Evolutionary conservation across 2,329 filamentous ascomycete species (phyloP).

Genomic region (Beauveria varroae): DNA sequence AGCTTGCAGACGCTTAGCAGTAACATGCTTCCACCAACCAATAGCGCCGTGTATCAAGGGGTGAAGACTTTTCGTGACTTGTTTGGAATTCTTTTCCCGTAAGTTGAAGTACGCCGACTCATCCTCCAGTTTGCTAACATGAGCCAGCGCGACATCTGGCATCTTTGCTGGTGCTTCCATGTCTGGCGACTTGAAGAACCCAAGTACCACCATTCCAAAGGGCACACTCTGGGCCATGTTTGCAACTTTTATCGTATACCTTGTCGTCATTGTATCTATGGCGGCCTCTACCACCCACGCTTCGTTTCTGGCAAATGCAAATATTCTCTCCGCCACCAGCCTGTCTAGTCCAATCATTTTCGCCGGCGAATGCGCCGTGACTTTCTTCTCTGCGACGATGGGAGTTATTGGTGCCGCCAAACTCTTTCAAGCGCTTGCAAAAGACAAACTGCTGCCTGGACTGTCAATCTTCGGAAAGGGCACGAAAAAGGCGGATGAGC

Average conservation of each 20-base stretch:
- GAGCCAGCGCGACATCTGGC: constrained; percentile 39
- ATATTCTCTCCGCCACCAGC: constrained; percentile 76
- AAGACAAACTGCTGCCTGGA: constrained; percentile 72
- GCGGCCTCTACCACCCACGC: constrained; percentile 66
- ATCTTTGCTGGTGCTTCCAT: constrained; percentile 73
- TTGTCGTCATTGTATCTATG: constrained; percentile 70
- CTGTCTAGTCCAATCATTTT: constrained; percentile 67
- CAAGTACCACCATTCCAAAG: constrained; percentile 75
- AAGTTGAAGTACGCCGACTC: constrained; percentile 28
- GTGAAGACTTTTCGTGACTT: constrained; percentile 69
- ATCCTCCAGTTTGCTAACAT: constrained; percentile 33
- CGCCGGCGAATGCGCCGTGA: constrained; percentile 73
- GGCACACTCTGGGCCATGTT: constrained; percentile 74
- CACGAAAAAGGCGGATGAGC: constrained; percentile 64
- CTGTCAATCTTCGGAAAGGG: constrained; percentile 67
- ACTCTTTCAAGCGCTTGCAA: constrained; percentile 72
- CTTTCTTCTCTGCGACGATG: constrained; percentile 81
- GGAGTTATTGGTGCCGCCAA: constrained; percentile 81
- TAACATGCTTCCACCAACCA: constrained; percentile 67
- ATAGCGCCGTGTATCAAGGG: constrained; percentile 53
- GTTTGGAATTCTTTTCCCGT: constrained; percentile 79
- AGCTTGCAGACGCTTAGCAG: constrained; percentile 59
- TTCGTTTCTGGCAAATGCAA: constrained; percentile 67
- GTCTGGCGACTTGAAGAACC: constrained; percentile 78
- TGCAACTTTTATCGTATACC: constrained; percentile 69